phyloP scores from a whole-genome alignment of 768 basidiomycete genomes.

The Russula earlei region DNA sequence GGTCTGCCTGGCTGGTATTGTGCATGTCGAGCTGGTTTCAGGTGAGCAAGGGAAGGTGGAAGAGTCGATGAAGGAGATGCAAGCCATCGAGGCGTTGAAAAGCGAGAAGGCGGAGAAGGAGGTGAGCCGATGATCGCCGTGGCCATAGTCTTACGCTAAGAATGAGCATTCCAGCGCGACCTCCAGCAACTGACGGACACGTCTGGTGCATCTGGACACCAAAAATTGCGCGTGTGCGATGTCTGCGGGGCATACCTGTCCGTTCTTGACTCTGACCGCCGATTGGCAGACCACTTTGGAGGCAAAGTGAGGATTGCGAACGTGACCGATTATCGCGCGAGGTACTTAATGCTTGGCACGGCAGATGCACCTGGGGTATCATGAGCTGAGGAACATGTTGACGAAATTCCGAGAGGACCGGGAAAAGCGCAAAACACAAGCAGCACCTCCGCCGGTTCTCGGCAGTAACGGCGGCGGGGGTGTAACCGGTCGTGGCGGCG shows the following conservation, averaged over 20 bases:
- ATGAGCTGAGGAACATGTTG: constrained; percentile 93
- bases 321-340: background rate
- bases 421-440: constrained; percentile 61
- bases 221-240: constrained; percentile 99
- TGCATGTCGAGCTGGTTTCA: constrained; percentile 26
- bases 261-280: constrained; percentile 95
- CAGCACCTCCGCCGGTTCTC: constrained; percentile 30
- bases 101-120: constrained; percentile 94
- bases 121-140: constrained; percentile 34
- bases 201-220: constrained; percentile 98
- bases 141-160: background rate
- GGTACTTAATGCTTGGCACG: constrained; percentile 3
- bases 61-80: constrained; percentile 96
- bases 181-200: constrained; percentile 95
- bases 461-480: constrained; percentile 22
- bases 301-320: constrained; percentile 66
- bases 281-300: constrained; percentile 98
- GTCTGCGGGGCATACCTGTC: constrained; percentile 99
- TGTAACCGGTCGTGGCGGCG: constrained; percentile 34
- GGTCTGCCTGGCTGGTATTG: background rate
- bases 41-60: constrained; percentile 99
- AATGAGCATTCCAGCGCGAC: constrained; percentile 51
- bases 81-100: constrained; percentile 95
- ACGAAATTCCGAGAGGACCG: constrained; percentile 85
- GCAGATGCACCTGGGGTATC: constrained; percentile 99